Evolutionary conservation across 2,329 filamentous ascomycete species (phyloP).

Genomic region (Diaporthe longicolla): DNA sequence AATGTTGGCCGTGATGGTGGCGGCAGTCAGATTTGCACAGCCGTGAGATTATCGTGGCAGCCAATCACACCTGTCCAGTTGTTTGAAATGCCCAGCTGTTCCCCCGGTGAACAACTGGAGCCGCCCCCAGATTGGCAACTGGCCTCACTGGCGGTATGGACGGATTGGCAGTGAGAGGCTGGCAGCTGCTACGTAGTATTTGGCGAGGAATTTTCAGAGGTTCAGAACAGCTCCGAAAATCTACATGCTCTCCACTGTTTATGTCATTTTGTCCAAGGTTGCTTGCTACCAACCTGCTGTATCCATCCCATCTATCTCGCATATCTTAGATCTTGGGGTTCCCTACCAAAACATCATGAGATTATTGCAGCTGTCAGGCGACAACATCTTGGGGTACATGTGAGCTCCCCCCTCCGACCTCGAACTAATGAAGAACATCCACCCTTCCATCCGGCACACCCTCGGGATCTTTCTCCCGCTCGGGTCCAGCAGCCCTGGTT

Average conservation of each 20-base stretch:
- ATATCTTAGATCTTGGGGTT: constrained; percentile 29
- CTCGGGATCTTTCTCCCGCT: constrained; percentile 24
- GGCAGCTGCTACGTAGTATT: not conserved
- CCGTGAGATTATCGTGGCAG: constrained; percentile 37
- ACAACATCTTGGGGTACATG: not conserved
- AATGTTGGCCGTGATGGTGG: not conserved
- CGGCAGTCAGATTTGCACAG: constrained; percentile 27
- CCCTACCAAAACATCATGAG: constrained; percentile 16
- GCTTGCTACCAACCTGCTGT: not conserved
- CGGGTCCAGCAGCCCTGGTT: constrained; percentile 17
- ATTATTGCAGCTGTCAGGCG: constrained; percentile 32
- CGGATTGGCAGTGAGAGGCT: not conserved
- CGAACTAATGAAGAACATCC: not conserved
- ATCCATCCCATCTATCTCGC: constrained; percentile 22
- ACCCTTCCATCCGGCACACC: constrained; percentile 11
- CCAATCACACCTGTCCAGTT: constrained; percentile 33
- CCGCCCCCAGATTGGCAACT: constrained; percentile 19
- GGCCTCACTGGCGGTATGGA: not conserved
- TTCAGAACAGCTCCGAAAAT: not conserved
- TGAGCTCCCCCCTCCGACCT: not conserved
- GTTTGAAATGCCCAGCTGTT: constrained; percentile 21
- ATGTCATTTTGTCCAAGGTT: constrained; percentile 24
- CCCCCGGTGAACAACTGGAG: constrained; percentile 26
- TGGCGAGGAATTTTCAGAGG: not conserved
- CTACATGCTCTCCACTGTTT: constrained; percentile 22